Evolutionary conservation across 2,329 filamentous ascomycete species (phyloP).

Genomic region (Talaromyces piceae): DNA sequence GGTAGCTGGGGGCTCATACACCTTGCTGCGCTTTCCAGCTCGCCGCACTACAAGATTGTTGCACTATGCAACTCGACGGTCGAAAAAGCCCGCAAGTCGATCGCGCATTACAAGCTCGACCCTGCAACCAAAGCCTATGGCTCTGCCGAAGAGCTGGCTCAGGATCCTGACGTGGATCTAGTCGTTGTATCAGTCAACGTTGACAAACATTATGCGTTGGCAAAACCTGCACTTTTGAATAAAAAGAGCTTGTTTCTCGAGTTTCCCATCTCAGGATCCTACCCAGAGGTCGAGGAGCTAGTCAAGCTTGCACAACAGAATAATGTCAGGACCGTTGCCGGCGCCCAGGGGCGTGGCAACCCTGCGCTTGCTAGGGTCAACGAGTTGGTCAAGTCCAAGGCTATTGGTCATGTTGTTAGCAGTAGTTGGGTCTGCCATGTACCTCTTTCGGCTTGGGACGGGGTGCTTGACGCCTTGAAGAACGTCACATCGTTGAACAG

Average conservation of each 20-base stretch:
- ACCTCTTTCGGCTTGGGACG: conserved; percentile 1
- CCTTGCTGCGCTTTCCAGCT: conserved; percentile 1
- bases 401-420: conserved; percentile 6
- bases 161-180: conserved; percentile 9
- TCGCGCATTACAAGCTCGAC: conserved; percentile 7
- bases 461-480: conserved; percentile 2
- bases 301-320: conserved; percentile 1
- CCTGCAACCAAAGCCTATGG: conserved; percentile 9
- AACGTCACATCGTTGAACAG: conserved; percentile 1
- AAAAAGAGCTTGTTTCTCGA: conserved; percentile 10
- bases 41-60: conserved; percentile 9
- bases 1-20: conserved; percentile 9
- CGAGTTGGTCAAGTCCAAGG: conserved; percentile 5
- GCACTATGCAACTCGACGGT: conserved; percentile 8
- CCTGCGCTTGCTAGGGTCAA: conserved; percentile 6
- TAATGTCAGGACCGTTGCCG: conserved; percentile 2
- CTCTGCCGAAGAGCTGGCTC: conserved; percentile 4
- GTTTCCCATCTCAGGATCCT: conserved; percentile 1
- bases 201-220: conserved; percentile 7
- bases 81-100: conserved; percentile 8
- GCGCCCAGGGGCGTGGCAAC: conserved; percentile 6
- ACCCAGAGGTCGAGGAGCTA: conserved; percentile 6
- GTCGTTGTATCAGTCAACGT: conserved; percentile 8
- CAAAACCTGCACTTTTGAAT: conserved; percentile 1
- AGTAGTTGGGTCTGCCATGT: conserved; percentile 4